These are phyloP conservation scores for Inga oerstediana DNA, from an alignment of 306 rosid genomes.

Conservation along the genomic window DNA sequence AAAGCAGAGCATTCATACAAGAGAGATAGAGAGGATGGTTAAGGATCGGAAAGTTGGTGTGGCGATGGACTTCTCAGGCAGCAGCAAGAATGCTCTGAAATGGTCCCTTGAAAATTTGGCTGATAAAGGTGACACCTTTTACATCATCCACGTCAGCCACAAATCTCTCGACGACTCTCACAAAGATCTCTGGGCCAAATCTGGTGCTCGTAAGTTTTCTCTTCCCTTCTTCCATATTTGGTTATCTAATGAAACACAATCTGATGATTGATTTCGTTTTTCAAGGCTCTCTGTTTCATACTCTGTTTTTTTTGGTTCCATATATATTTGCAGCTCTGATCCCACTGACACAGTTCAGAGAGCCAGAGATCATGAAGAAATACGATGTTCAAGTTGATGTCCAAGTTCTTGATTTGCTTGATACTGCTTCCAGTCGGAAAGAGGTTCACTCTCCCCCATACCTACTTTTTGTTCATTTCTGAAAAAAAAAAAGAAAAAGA, in stretches of 20 bases:
- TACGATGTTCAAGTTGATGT: conserved; percentile 63
- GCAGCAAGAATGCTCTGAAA: conserved; percentile 87
- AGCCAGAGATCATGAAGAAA: conserved; percentile 66
- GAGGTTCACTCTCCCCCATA: conserved; percentile 48
- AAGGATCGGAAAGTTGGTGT: conserved; percentile 80
- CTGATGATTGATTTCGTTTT: background rate
- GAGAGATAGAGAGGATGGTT: conserved; percentile 43
- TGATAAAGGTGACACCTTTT: conserved; percentile 82
- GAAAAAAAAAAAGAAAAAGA: too few species aligned
- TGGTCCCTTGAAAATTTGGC: conserved; percentile 88
- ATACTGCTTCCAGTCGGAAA: conserved; percentile 76
- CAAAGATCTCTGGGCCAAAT: conserved; percentile 54
- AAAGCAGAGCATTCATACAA: background rate
- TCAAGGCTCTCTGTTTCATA: background rate
- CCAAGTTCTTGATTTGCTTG: conserved; percentile 80
- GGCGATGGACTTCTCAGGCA: conserved; percentile 84
- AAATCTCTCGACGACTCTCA: conserved; percentile 51
- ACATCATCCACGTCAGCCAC: conserved; percentile 62
- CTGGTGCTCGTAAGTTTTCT: conserved; percentile 73
- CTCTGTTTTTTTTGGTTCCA: background rate
- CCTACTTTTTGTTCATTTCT: background rate
- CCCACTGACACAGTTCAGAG: conserved; percentile 75
- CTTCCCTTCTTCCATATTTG: background rate
- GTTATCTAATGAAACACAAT: background rate
- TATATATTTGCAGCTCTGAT: conserved; percentile 59